These are phyloP conservation scores for Umbelopsis ramanniana DNA, from an alignment of 192 early-diverging fungal genomes.

Conservation along the genomic window DNA sequence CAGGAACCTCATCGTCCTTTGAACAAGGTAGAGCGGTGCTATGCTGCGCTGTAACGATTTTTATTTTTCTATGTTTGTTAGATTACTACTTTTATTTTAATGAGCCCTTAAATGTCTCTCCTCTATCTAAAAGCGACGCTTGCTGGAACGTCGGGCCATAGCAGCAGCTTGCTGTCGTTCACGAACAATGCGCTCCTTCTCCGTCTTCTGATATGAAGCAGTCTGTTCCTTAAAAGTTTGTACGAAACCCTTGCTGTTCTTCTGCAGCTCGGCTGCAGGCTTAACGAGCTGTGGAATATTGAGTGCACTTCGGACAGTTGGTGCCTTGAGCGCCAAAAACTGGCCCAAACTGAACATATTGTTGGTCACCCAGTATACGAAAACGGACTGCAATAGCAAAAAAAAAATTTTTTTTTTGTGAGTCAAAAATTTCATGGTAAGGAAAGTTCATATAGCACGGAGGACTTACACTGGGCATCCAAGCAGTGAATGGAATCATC, in stretches of 20 bases:
- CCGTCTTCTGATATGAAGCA: constrained; percentile 28
- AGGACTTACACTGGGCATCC: constrained; percentile 53
- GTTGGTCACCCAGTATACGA: constrained; percentile 86
- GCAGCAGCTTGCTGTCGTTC: constrained; percentile 46
- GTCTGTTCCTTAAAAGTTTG: constrained; percentile 52
- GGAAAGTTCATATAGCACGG: constrained; percentile 32
- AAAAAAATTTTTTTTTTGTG: constrained; percentile 18
- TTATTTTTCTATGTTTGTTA: constrained; percentile 3
- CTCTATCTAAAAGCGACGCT: constrained; percentile 40
- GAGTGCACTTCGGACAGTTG: constrained; percentile 57
- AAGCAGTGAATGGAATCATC: constrained; percentile 52
- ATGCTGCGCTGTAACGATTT: neutral
- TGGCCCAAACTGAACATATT: constrained; percentile 76
- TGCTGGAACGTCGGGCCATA: constrained; percentile 36
- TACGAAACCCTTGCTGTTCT: constrained; percentile 46
- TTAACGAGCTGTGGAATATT: constrained; percentile 62
- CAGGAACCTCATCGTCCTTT: neutral
- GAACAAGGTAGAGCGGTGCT: neutral
- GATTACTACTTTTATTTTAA: neutral
- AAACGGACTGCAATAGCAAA: constrained; percentile 59
- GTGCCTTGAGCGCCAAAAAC: constrained; percentile 63
- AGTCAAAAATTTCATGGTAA: constrained; percentile 27
- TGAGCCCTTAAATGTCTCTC: no score
- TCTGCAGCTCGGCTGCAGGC: constrained; percentile 45
- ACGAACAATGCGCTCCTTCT: constrained; percentile 40